Base-by-base conservation (phyloP, 441 rosid genomes). In the Capsella rubella region DNA sequence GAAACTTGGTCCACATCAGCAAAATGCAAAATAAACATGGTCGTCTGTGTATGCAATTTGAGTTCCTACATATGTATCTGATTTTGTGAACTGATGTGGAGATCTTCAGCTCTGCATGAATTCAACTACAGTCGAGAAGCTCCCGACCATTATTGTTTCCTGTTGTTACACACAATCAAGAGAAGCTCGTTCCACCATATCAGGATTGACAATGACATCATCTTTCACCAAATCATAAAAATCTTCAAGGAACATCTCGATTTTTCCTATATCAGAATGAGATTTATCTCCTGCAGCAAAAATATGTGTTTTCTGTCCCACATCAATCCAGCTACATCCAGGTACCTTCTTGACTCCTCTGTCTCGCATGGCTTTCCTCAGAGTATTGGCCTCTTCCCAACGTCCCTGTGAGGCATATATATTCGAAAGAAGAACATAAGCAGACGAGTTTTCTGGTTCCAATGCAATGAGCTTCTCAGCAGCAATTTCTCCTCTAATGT, bases 251-350 rank as follows among this genome's bases (percentile, higher is more conserved):
- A 64, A 71, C 67, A 3, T 80, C 82, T 69, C 91, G 69, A 80
- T 87, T 72, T 68, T 74, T 80, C 80, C 86, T 51, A 83, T 81
- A 55, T 68, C 43, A 73, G 87, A 78, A 80, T 88, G 92, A 67
- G 88, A 87, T 74, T 82, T 81, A 71, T 87, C 93, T 63, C 97
- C 97, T 40, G 95, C 90, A 69, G 79, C 85, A 83, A 94, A 94
- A 69, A 84, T 25, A 70, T 81, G 73, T 34, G 82, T 86, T 66
- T 79, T 74, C 71, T 82, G 84, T 73, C 85, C 95, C 63, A 87
- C 81, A n/a, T 77, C 81, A 76, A 92, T 86, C 97, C 97, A 90
- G 84, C 97, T 91, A 76, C 82, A 85, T 69, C 97, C 98, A 15
- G 97, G 97, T 60, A 82, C 69, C 81, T 90, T 91, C 69, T 83